These are phyloP conservation scores for Plasmodium coatneyi DNA, from an alignment of 169 alveolate genomes.

Conservation along the genomic window DNA sequence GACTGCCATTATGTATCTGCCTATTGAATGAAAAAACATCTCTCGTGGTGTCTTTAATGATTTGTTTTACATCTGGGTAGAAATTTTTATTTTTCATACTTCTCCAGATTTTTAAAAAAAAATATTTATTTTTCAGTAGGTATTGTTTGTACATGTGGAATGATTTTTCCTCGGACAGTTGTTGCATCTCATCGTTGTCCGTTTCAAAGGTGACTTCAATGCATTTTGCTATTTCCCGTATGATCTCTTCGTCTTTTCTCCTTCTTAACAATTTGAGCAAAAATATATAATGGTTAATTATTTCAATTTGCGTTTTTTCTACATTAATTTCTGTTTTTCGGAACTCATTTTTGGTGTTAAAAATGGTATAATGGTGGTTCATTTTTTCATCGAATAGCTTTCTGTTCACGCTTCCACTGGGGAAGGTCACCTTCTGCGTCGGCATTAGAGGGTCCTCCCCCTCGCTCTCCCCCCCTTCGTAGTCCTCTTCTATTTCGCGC, in stretches of 20 bases:
- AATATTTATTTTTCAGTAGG: conserved; percentile 58
- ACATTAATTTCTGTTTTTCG: conserved; percentile 16
- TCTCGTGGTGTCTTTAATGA: conserved; percentile 62
- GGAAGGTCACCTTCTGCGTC: background rate
- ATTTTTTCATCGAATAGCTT: background rate
- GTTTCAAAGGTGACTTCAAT: conserved; percentile 35
- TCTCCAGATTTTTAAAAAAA: conserved; percentile 48
- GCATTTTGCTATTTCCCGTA: conserved; percentile 8
- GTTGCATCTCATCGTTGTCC: conserved; percentile 21
- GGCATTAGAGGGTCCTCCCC: background rate
- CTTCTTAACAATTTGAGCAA: conserved; percentile 28
- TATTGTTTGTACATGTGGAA: conserved; percentile 31
- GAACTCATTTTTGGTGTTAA: conserved; percentile 61
- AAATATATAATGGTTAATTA: conserved; percentile 37
- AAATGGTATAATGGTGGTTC: conserved; percentile 29
- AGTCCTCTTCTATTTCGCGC: conserved; percentile 30
- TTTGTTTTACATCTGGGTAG: conserved; percentile 66
- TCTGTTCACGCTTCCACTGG: background rate
- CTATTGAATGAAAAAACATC: conserved; percentile 65
- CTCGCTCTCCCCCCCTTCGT: background rate
- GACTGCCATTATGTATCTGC: conserved; percentile 52
- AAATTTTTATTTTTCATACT: conserved; percentile 31
- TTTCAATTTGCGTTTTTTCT: conserved; percentile 37
- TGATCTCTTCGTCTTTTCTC: background rate
- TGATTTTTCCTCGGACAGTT: conserved; percentile 34